Base-by-base conservation (phyloP, 129 eudicot species). In the Escallonia herrerae region DNA sequence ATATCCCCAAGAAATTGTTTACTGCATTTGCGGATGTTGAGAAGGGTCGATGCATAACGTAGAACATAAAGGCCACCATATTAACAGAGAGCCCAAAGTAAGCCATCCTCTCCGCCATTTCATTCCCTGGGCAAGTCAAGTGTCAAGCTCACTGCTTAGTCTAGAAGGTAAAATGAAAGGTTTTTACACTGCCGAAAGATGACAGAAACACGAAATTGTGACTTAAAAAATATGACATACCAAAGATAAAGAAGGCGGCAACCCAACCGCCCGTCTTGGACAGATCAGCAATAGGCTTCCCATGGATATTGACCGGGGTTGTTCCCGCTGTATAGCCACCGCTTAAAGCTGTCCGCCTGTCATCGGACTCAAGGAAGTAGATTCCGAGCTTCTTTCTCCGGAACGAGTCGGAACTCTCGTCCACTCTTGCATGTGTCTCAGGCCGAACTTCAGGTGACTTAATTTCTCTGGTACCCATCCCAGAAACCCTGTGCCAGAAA, bases 61-160 rank as follows among this genome's bases (percentile, higher is more conserved):
- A 91, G 84, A 91, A 87, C 96, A 87, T 81, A 75, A 91, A 91
- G 0, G 88, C 95, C 76, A 91, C 97, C 97, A 91, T 87, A 77
- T 91, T 91, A 37, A 87, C 95, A 11, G 96, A 91, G 49, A 91
- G 79, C 43, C 97, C 97, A 73, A 84, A 91, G 67, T 91, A 91
- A 54, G 97, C 97, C 95, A 91, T 84, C 81, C 97, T 84, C 79
- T 91, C 97, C 15, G 97, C 96, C 95, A 91, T 91, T 72, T 91
- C 97, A 75, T 91, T 91, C 60, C 97, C 97, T 90, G 83, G 33
- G 15, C 8, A 52, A 8, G 52, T 4, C 6, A n/a, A 55, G 11
- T 48, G 11, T 43, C 40, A 22, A 47, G 57, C 5, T 40, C 13
- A 49, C 54, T 3, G 4, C 53, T 49, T 2, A n/a, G 12, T 49